phyloP scores from a whole-genome alignment of 2,329 filamentous ascomycete species.

The Aspergillus neoniger region DNA sequence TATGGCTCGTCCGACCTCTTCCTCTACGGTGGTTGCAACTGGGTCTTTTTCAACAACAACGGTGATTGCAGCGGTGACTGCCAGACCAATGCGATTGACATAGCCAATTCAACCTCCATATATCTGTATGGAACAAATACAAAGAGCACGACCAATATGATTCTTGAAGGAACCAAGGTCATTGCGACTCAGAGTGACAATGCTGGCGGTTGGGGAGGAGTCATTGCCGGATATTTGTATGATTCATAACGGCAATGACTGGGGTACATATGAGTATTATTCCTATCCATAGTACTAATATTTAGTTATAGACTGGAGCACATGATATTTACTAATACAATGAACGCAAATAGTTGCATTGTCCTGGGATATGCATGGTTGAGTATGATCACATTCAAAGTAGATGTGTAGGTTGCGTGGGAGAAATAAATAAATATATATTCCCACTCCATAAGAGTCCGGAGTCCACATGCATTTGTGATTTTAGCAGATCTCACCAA shows the following conservation, averaged over 20 bases:
- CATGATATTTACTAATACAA: too few relatives aligned
- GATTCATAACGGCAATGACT: slow-evolving; percentile 9
- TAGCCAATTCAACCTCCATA: slow-evolving; percentile 26
- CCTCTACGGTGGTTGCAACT: slow-evolving; percentile 43
- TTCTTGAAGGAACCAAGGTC: slow-evolving; percentile 26
- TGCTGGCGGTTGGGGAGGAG: slow-evolving; percentile 38
- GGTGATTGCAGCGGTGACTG: slow-evolving; percentile 37
- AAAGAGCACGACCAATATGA: slow-evolving; percentile 34
- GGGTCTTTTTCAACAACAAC: slow-evolving; percentile 44
- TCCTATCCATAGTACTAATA: neutral
- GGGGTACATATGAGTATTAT: slow-evolving; percentile 4
- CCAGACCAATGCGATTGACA: slow-evolving; percentile 39
- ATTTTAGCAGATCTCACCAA: too few relatives aligned
- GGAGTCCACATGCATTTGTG: too few relatives aligned
- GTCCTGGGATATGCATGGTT: too few relatives aligned
- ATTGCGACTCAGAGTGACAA: slow-evolving; percentile 32
- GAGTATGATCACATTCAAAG: too few relatives aligned
- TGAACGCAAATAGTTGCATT: too few relatives aligned
- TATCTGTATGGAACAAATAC: slow-evolving; percentile 35
- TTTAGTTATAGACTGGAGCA: neutral
- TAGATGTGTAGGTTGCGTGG: too few relatives aligned
- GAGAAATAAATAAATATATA: too few relatives aligned
- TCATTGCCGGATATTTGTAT: slow-evolving; percentile 35
- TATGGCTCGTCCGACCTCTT: slow-evolving; percentile 34
- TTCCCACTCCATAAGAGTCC: too few relatives aligned